A percentile compares a stretch with the other conserved stretches of the same genome.
These are phyloP conservation scores for Aspergillus ellipticus DNA, from an alignment of 495 filamentous ascomycete genomes.

Conservation along the genomic window DNA sequence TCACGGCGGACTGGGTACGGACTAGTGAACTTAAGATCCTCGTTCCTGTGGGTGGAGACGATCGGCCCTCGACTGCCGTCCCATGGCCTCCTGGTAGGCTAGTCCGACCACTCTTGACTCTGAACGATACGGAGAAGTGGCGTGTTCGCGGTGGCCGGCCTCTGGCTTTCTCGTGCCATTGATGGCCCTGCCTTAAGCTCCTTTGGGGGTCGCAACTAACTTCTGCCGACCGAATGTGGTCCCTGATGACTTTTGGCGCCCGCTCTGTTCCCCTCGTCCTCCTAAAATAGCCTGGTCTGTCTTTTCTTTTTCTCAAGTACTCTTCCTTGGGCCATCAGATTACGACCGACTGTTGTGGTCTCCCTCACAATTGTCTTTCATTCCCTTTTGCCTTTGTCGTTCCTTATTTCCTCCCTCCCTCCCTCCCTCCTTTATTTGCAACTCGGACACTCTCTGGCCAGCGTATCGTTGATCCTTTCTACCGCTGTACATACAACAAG, in stretches of 20 bases:
- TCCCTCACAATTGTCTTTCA: conserved; percentile 1
- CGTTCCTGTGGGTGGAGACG: conserved; percentile 24
- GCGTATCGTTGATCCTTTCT: conserved; percentile 2
- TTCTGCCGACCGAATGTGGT: background rate
- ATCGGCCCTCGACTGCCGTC: conserved; percentile 26
- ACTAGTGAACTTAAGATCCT: conserved; percentile 19
- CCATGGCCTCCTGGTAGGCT: conserved; percentile 7
- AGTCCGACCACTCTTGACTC: conserved; percentile 3
- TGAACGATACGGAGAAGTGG: conserved; percentile 13
- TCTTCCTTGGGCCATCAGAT: conserved; percentile 1
- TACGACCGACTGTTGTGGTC: conserved; percentile 1
- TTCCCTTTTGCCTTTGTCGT: background rate
- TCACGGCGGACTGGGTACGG: background rate
- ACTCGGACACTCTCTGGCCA: background rate
- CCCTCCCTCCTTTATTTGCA: conserved; percentile 2
- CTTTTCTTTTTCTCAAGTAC: conserved; percentile 8
- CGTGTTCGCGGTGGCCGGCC: conserved; percentile 13
- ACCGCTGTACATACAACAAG: conserved; percentile 2
- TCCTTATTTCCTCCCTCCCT: conserved; percentile 2
- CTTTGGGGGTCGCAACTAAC: conserved; percentile 6
- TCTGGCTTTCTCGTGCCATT: conserved; percentile 4
- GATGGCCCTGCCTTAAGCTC: conserved; percentile 14
- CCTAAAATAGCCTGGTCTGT: conserved; percentile 19
- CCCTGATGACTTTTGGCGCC: background rate
- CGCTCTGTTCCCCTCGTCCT: conserved; percentile 14